Evolutionary conservation across 345 rosid genomes (phyloP).

Genomic region (Hibiscus trionum): DNA sequence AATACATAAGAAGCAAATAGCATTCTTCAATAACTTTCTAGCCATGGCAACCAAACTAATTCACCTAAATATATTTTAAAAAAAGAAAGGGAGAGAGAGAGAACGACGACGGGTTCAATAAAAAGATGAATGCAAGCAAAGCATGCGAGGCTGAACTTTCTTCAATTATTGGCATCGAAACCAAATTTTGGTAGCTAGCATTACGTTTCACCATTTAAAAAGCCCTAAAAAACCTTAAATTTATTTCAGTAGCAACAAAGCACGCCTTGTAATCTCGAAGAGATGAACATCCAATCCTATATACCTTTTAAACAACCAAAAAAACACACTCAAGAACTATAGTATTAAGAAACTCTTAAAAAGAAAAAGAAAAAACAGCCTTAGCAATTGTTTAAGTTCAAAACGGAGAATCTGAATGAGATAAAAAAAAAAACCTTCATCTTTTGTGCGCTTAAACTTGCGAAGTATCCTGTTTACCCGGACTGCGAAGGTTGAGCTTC

Average conservation of each 20-base stretch:
- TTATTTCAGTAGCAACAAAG: neutral
- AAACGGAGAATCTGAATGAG: neutral
- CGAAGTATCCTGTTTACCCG: conserved; percentile 45
- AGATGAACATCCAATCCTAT: neutral
- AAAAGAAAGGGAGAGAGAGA: too few species aligned
- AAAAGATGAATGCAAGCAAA: too few species aligned
- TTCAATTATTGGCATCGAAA: neutral
- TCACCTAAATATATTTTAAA: too few species aligned
- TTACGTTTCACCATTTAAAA: neutral
- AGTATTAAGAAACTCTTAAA: neutral
- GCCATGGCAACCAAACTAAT: neutral
- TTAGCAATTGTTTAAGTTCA: neutral
- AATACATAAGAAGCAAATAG: neutral
- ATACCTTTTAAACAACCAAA: neutral
- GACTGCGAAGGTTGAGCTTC: conserved; percentile 46
- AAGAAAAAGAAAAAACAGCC: neutral
- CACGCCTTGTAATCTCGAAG: neutral
- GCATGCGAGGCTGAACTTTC: neutral
- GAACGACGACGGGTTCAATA: too few species aligned
- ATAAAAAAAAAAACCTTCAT: conserved; percentile 33
- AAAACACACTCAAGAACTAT: neutral
- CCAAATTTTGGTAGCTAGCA: too few species aligned
- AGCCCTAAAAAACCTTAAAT: neutral
- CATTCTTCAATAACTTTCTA: neutral
- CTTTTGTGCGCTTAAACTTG: conserved; percentile 36